Evolutionary conservation across 805 yeast species (phyloP), one percentile per base, ranked within the genome.

Genomic region (Wickerhamiella azymoides): DNA sequence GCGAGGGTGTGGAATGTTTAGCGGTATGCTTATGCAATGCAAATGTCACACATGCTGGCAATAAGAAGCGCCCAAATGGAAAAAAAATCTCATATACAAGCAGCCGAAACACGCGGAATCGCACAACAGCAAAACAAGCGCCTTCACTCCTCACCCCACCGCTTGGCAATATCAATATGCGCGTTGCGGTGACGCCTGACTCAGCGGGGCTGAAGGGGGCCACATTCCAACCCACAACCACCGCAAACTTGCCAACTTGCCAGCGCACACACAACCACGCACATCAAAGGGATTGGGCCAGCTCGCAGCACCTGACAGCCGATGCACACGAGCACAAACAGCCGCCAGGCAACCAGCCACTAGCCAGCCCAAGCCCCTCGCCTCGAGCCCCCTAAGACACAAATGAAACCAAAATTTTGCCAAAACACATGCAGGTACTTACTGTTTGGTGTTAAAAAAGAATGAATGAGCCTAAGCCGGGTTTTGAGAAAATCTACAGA

Each of bases 381-480:
- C 16, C n/a, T 6, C 35, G 9, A 13, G 14, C 3, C 10, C 21
- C 11, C 21, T n/a, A 9, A 33, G 10, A 14, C 18, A 14, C 18
- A 14, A 10, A 8, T 33, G 37, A 33, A 10, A 14, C 37, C 21
- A 33, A 32, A 8, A 14, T 17, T 17, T 33, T 33, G 18, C 21
- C 21, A 16, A 13, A 33, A 14, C 18, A 5, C 37, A 17, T 7
- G 19, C 25, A 17, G n/a, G 32, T 45, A 45, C 47, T 45, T 45
- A 45, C 47, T 40, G 36, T 17, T 45, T 44, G 39, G 5, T 10
- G n/a, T 11, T 27, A 32, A 37, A 37, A 43, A 44, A 17, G 39
- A 45, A 45, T 28, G 47, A 45, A 40, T 33, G 45, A 42, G 33
- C 8, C 16, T 24, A 39, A 45, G 47, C 36, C 41, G 39, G 47